phyloP scores from a whole-genome alignment of 192 early-diverging fungal genomes.

The Martensiomyces pterosporus region DNA sequence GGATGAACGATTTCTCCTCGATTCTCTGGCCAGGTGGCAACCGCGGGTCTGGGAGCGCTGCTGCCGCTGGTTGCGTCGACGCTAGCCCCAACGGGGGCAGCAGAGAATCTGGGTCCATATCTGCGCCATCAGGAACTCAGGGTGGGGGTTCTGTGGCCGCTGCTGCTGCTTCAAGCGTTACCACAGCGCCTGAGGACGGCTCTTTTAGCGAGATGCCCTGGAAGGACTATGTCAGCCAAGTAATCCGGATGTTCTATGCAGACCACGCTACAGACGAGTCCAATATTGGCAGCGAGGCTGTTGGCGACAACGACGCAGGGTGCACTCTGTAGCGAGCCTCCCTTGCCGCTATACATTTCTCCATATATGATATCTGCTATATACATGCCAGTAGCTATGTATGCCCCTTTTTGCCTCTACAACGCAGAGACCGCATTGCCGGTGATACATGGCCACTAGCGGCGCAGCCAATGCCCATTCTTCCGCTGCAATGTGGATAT shows the following conservation, averaged over 20 bases:
- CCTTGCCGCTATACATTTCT: no score
- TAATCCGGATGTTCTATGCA: slow-evolving; percentile 38
- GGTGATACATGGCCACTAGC: no score
- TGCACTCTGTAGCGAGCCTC: no score
- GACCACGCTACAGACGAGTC: slow-evolving; percentile 2
- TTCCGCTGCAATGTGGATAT: no score
- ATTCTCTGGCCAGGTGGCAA: background rate
- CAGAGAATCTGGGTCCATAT: background rate
- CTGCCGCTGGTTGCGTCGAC: background rate
- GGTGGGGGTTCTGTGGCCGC: background rate
- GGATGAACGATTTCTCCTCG: slow-evolving; percentile 1
- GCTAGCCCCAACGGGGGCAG: background rate
- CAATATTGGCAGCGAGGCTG: background rate
- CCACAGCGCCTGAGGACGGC: background rate
- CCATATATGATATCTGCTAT: no score
- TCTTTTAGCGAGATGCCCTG: slow-evolving; percentile 14
- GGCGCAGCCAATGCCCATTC: no score
- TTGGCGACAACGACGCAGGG: background rate
- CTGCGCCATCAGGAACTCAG: no score
- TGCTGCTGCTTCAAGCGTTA: background rate
- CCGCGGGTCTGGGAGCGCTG: background rate
- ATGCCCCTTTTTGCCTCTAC: no score
- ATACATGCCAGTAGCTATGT: no score
- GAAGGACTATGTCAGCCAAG: slow-evolving; percentile 37
- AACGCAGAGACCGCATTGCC: no score